Base-by-base conservation (phyloP, 768 basidiomycete genomes). In the Suillus brevipes region DNA sequence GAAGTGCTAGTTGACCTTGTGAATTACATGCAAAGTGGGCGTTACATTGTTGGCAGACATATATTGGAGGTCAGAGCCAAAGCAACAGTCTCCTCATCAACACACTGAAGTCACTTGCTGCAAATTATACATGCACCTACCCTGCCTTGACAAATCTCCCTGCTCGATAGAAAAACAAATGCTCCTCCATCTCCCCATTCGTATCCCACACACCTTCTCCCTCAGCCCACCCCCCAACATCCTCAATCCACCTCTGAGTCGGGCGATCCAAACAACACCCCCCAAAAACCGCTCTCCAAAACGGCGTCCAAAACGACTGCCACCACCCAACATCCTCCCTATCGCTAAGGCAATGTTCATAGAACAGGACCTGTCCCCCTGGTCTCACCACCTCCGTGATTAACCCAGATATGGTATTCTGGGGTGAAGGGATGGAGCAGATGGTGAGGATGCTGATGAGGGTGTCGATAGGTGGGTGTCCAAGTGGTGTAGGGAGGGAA, bases 221-320 rank as follows among this genome's bases (percentile, higher is more conserved):
- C 60, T 81, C 79, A 13, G 66, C 78, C 89, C 89, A 91, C 43
- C 81, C 74, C 28, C 79, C 82, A 47, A 74, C 72, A 60, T 77
- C 76, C n/a, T 80, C 75, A 12, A 87, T 68, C 78, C 81, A 85
- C 0, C 82, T 16, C 28, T 79, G 81, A 3, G 84, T 82, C 9
- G 85, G 85, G 7, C 86, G 78, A 67, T 90, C 88, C 50, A 91
- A 69, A 65, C 78, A 77, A 69, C 91, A 92, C 14, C 90, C 90
- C 68, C 86, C 89, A 63, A 89, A 86, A 2, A 77, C 74, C 1
- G 80, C 45, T 4, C 71, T 71, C 91, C 91, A 92, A 6, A 91
- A 4, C 0, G 90, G 90, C 4, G 88, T 82, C 91, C 90, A 92
- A 60, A 90, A 81, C 0, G 78, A 65, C 74, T 93, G 91, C 89